A percentile compares a stretch with the other conserved stretches of the same genome.
Conservation (phyloP, 192 early-diverging fungal genomes). For the Spizellomyces punctatus region DNA sequence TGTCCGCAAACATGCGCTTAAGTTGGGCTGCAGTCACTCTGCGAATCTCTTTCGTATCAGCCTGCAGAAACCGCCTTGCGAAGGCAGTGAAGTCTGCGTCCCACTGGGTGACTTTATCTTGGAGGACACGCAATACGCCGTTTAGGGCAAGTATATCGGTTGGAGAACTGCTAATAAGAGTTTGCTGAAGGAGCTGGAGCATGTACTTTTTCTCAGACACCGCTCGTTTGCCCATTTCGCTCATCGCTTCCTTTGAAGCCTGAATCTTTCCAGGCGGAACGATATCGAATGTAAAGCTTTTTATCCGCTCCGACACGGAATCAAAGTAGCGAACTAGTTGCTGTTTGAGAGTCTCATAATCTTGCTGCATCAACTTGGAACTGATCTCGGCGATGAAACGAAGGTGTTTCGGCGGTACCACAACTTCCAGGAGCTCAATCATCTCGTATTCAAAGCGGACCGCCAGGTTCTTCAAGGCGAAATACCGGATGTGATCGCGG, state of each 20-base stretch:
- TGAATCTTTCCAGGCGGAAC: slow-evolving; percentile 73
- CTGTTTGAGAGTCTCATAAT: slow-evolving; percentile 63
- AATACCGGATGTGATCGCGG: slow-evolving; percentile 83
- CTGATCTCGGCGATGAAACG: slow-evolving; percentile 51
- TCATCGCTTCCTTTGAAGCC: slow-evolving; percentile 69
- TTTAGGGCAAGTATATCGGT: slow-evolving; percentile 84
- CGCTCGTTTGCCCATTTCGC: slow-evolving; percentile 70
- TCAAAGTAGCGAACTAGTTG: slow-evolving; percentile 84
- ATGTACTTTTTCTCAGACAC: slow-evolving; percentile 78
- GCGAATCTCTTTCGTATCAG: slow-evolving; percentile 73
- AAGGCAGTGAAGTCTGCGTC: slow-evolving; percentile 82
- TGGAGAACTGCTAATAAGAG: slow-evolving; percentile 71
- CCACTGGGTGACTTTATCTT: slow-evolving; percentile 82
- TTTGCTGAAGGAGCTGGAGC: slow-evolving; percentile 83
- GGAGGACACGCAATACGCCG: slow-evolving; percentile 71
- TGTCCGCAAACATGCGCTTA: slow-evolving; percentile 63
- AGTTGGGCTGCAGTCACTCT: slow-evolving; percentile 65
- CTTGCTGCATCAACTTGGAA: slow-evolving; percentile 71
- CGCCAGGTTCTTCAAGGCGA: slow-evolving; percentile 73
- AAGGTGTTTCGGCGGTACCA: slow-evolving; percentile 68
- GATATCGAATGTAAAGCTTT: slow-evolving; percentile 77
- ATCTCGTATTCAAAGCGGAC: slow-evolving; percentile 78
- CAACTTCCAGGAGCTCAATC: slow-evolving; percentile 74
- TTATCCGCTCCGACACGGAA: slow-evolving; percentile 79
- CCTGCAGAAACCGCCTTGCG: slow-evolving; percentile 76